These are phyloP conservation scores for Spatholobus suberectus DNA, from an alignment of 306 rosid genomes.

Conservation along the genomic window DNA sequence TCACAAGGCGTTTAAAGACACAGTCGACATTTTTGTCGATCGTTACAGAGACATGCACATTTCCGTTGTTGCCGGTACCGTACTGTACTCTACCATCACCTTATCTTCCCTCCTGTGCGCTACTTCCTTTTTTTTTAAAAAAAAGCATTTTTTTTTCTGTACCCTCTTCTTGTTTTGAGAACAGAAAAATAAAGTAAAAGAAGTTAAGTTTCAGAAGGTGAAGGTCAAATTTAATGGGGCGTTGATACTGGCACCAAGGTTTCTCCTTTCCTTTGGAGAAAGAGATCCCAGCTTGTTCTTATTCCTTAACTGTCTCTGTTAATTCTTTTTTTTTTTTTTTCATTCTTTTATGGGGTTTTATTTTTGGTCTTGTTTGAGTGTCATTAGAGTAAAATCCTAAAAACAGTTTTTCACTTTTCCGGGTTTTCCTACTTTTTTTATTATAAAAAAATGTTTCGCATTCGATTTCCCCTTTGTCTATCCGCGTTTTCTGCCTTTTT, in stretches of 20 bases:
- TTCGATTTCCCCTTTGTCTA: not conserved
- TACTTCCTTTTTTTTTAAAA: not conserved
- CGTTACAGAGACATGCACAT: slow-evolving; percentile 98
- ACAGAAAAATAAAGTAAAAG: not conserved
- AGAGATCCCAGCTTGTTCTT: not conserved
- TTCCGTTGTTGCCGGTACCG: slow-evolving; percentile 92
- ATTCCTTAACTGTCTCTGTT: not conserved
- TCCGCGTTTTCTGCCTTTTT: not conserved
- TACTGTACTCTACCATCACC: slow-evolving; percentile 26
- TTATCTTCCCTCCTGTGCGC: not conserved
- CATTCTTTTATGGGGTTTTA: not conserved
- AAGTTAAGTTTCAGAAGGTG: not conserved
- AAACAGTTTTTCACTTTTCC: not conserved
- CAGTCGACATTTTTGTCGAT: slow-evolving; percentile 97
- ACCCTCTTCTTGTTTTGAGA: not conserved
- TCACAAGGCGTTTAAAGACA: slow-evolving; percentile 92
- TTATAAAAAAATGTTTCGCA: not conserved
- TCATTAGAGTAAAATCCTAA: not conserved
- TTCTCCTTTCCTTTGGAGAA: not conserved
- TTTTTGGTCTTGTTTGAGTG: not conserved
- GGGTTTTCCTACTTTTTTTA: not conserved
- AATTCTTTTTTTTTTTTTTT: not conserved
- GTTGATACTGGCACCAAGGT: not conserved
- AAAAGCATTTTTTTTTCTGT: not conserved
- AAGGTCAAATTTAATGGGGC: not conserved